Base-by-base conservation (phyloP, 495 filamentous ascomycete genomes). In the Gamarada debralockiae region DNA sequence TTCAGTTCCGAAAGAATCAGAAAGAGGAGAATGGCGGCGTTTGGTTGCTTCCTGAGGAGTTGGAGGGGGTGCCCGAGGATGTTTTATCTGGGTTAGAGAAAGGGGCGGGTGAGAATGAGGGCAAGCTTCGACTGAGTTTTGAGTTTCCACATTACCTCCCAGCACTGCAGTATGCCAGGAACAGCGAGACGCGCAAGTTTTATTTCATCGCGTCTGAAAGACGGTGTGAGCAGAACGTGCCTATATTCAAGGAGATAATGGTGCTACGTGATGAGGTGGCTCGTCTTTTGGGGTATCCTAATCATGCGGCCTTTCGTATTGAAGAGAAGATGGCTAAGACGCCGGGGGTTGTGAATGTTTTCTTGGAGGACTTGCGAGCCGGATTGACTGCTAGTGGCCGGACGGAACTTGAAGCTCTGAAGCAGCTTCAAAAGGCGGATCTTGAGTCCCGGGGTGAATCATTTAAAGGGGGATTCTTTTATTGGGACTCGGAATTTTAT, bases 241-340 rank as follows among this genome's bases (percentile, higher is more conserved):
- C 80, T 0, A 62, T 90, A 36, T 89, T 90, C 73, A 74, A 75
- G 34, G 87, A 89, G 64, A 75, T 84, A 0, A 73, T 90, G 34
- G 62, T 86, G 13, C 74, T 91, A 42, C 82, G 87, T 42, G 86
- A 90, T 54, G 87, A 90, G 68, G 84, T 83, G n/a, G 87, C 87
- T 38, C 78, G 86, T 24, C 62, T 91, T 31, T 69, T 91, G 21
- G 86, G 84, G 4, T 91, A 89, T 69, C 78, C 79, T 13, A 87
- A 86, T 58, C 87, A 90, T 68, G 85, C 87, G 23, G 78, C 82
- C 10, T 86, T 89, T 70, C 73, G 73, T 17, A 78, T 90, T 34
- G 84, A 89, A 64, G 81, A 85, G 50, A 89, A 87, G 70, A 90
- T 91, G 87, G 85, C 85, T 40, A 87, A 89, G 70, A 81, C 73